Percentiles rank a stretch among this genome's conserved stretches.
These are phyloP conservation scores for Boletus reticuloceps DNA, from an alignment of 768 basidiomycete genomes.

Conservation along the genomic window DNA sequence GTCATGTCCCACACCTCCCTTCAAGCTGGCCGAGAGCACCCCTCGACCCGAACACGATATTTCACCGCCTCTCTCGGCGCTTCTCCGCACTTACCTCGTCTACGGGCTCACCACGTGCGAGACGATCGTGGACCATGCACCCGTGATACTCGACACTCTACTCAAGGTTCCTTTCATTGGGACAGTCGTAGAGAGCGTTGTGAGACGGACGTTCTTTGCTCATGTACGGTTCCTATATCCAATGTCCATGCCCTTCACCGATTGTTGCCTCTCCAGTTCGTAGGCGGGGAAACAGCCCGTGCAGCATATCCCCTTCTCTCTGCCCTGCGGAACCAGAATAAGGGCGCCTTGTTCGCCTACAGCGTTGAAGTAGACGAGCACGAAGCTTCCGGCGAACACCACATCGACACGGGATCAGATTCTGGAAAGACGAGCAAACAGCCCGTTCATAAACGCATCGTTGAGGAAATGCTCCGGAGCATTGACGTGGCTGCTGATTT, in stretches of 20 bases:
- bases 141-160: constrained; percentile 54
- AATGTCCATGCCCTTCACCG: neutral
- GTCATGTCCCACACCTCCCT: constrained; percentile 23
- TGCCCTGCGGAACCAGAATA: constrained; percentile 60
- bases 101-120: constrained; percentile 81
- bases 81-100: constrained; percentile 76
- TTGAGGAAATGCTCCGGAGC: constrained; percentile 72
- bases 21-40: constrained; percentile 4
- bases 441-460: constrained; percentile 56
- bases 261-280: constrained; percentile 54
- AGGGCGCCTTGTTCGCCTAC: constrained; percentile 78
- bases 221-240: constrained; percentile 48
- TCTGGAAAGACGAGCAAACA: constrained; percentile 11
- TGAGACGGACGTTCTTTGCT: constrained; percentile 80
- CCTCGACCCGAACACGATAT: neutral
- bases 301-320: constrained; percentile 65
- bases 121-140: constrained; percentile 70
- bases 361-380: constrained; percentile 79
- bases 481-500: constrained; percentile 82
- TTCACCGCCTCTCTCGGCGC: constrained; percentile 32
- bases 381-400: constrained; percentile 38
- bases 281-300: constrained; percentile 80
- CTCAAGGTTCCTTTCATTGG: constrained; percentile 52
- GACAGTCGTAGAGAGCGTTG: constrained; percentile 62
- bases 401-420: neutral